phyloP scores from a whole-genome alignment of 306 rosid species.

The Corylus avellana region DNA sequence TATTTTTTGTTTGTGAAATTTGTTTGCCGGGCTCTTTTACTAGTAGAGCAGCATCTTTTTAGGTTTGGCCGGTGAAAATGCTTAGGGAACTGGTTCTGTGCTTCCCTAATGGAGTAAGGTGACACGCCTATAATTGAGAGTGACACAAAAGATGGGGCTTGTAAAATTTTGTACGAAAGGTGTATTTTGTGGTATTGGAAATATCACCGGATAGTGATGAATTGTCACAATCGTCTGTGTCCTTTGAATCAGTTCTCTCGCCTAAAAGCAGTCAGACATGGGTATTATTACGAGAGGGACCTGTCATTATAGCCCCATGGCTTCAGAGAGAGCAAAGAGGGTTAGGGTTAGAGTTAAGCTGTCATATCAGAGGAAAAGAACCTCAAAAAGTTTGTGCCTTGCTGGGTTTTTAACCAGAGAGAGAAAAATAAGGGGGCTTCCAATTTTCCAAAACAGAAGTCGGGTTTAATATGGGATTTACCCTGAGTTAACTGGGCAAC shows the following conservation, averaged over 20 bases:
- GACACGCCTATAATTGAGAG: constrained; percentile 12
- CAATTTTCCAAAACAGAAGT: too few species aligned
- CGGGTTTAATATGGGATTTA: too few species aligned
- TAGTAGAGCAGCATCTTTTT: constrained; percentile 24
- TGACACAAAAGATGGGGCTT: constrained; percentile 5
- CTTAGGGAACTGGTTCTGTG: constrained; percentile 22
- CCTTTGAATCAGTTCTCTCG: constrained; percentile 91
- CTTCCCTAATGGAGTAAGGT: constrained; percentile 33
- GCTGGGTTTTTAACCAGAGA: neutral
- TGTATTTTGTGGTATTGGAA: constrained; percentile 53
- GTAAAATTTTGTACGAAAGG: constrained; percentile 21
- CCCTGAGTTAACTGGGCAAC: too few species aligned
- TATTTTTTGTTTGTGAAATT: neutral
- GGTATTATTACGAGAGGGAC: constrained; percentile 87
- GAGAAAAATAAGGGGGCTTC: neutral
- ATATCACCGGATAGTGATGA: constrained; percentile 67
- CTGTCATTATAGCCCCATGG: constrained; percentile 58
- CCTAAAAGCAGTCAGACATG: constrained; percentile 91
- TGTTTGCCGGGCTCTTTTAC: neutral
- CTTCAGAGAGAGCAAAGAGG: constrained; percentile 28
- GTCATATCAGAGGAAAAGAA: neutral
- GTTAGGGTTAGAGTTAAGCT: constrained; percentile 6
- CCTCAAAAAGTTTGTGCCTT: neutral
- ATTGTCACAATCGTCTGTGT: constrained; percentile 79
- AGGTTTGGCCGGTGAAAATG: constrained; percentile 25